A percentile compares a stretch with the other conserved stretches of the same genome.
phyloP scores from a whole-genome alignment of 2,329 filamentous ascomycete genomes.

The Ascochyta clinopodiicola region DNA sequence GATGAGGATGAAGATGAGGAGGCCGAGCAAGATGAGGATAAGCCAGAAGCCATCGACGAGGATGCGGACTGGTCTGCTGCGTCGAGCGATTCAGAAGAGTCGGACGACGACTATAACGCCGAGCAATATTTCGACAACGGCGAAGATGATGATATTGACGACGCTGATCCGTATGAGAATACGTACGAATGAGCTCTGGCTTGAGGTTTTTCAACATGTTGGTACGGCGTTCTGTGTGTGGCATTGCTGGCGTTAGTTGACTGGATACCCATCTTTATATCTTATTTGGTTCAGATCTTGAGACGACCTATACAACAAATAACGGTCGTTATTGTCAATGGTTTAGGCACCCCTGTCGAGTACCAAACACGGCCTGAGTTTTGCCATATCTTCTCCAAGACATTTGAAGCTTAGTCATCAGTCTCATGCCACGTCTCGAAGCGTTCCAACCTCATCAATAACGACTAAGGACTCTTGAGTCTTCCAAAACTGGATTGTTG shows the following conservation, averaged over 20 bases:
- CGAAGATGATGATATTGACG: constrained; percentile 57
- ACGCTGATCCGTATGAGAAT: constrained; percentile 45
- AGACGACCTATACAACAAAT: not conserved
- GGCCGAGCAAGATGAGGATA: constrained; percentile 55
- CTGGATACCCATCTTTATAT: constrained; percentile 26
- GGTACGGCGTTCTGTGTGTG: constrained; percentile 5
- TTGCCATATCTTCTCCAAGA: not conserved
- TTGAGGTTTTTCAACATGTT: not conserved
- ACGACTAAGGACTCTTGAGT: not conserved
- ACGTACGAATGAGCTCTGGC: constrained; percentile 36
- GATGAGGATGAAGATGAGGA: constrained; percentile 57
- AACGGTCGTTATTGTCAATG: not conserved
- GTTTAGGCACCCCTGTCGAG: not conserved
- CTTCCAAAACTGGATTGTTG: not conserved
- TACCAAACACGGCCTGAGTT: not conserved
- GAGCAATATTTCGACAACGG: constrained; percentile 62
- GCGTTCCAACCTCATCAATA: not conserved
- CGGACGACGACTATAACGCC: constrained; percentile 69
- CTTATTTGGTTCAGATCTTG: not conserved
- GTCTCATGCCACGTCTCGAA: not conserved
- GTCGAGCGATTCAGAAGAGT: constrained; percentile 68
- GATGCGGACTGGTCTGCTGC: constrained; percentile 61
- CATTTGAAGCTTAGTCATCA: not conserved
- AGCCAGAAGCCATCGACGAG: constrained; percentile 63
- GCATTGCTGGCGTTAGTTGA: constrained; percentile 21